Evolutionary conservation across 106 monocot species (phyloP).

Genomic region (Alisma plantagoaquatica): DNA sequence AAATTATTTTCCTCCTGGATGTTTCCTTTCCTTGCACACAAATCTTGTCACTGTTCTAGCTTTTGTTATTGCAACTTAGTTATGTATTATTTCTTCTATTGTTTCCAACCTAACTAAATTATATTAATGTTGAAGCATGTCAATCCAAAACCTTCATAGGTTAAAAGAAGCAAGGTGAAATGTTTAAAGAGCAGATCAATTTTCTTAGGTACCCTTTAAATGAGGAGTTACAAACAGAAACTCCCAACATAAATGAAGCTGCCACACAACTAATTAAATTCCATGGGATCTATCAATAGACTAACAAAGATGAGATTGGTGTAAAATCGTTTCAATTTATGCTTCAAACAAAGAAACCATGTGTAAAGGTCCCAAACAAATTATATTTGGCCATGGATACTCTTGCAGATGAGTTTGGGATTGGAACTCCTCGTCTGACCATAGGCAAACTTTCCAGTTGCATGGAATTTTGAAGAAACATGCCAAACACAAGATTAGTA

Average conservation of each 20-base stretch:
- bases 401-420: slow-evolving; percentile 94
- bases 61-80: neutral
- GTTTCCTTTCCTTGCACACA: no score
- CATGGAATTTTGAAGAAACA: slow-evolving; percentile 89
- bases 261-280: slow-evolving; percentile 92
- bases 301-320: slow-evolving; percentile 78
- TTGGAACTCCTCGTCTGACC: slow-evolving; percentile 84
- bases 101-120: no score
- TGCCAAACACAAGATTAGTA: slow-evolving; percentile 75
- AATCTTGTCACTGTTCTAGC: neutral
- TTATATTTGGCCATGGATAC: slow-evolving; percentile 93
- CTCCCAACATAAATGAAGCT: slow-evolving; percentile 84
- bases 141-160: slow-evolving; percentile 41
- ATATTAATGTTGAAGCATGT: slow-evolving; percentile 33
- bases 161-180: slow-evolving; percentile 93
- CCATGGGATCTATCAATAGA: slow-evolving; percentile 96
- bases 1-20: no score
- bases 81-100: neutral
- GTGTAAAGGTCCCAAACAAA: slow-evolving; percentile 79
- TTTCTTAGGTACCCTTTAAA: slow-evolving; percentile 90
- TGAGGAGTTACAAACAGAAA: slow-evolving; percentile 70
- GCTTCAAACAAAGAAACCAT: slow-evolving; percentile 98
- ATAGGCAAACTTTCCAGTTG: slow-evolving; percentile 97
- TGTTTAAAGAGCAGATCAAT: slow-evolving; percentile 90
- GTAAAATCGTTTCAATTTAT: slow-evolving; percentile 74